phyloP scores from a whole-genome alignment of 257 asterid species.

The Fraxinus quadrangulata region DNA sequence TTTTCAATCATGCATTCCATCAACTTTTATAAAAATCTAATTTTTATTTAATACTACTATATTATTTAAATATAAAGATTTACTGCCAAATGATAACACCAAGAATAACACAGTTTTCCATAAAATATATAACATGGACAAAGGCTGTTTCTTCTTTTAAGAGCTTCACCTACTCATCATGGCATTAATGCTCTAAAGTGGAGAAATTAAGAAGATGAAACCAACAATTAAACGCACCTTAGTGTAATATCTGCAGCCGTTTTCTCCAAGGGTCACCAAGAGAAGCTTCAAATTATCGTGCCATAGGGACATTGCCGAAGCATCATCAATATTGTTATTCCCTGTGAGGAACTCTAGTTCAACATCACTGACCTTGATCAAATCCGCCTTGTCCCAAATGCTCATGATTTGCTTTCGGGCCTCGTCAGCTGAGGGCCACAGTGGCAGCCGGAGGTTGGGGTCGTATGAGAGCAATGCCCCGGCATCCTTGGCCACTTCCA shows the following conservation, averaged over 20 bases:
- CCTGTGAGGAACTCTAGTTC: slow-evolving; percentile 92
- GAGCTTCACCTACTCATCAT: neutral
- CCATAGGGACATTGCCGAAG: slow-evolving; percentile 82
- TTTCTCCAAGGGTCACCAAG: slow-evolving; percentile 86
- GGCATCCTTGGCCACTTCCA: slow-evolving; percentile 83
- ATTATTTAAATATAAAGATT: too few species aligned
- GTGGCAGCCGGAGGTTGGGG: slow-evolving; percentile 86
- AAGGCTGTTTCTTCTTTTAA: neutral
- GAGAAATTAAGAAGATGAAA: neutral
- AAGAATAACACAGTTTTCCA: neutral
- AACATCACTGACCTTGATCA: slow-evolving; percentile 85
- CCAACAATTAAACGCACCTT: slow-evolving; percentile 47
- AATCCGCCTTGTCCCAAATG: slow-evolving; percentile 85
- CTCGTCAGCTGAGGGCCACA: slow-evolving; percentile 78
- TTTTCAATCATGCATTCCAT: too few species aligned
- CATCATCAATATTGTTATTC: slow-evolving; percentile 73
- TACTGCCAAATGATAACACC: too few species aligned
- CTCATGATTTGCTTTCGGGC: slow-evolving; percentile 83
- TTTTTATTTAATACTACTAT: too few species aligned
- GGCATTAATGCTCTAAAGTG: neutral
- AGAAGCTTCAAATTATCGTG: slow-evolving; percentile 84
- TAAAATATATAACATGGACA: neutral
- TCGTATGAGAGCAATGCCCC: slow-evolving; percentile 93
- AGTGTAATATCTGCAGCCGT: slow-evolving; percentile 81
- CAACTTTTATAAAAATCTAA: too few species aligned